These are phyloP conservation scores for cucumber (Cucumis sativus) DNA, from an alignment of 306 rosid species.

Conservation along the genomic window DNA sequence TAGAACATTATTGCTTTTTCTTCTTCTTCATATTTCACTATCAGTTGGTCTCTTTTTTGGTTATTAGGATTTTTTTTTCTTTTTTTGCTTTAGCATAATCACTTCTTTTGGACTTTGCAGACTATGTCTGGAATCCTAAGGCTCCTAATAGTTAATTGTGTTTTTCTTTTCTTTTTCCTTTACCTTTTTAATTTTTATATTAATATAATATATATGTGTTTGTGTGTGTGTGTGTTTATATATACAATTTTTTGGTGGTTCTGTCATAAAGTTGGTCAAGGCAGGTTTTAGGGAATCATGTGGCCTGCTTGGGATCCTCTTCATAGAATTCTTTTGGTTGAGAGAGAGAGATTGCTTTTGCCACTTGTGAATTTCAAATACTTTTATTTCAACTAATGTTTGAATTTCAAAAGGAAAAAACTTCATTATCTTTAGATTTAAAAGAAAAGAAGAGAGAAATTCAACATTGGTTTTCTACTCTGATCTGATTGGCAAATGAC, in stretches of 20 bases:
- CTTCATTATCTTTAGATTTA: neutral
- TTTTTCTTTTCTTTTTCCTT: neutral
- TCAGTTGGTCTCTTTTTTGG: neutral
- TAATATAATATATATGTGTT: no score
- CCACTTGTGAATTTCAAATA: neutral
- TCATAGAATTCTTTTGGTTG: neutral
- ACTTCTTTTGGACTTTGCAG: conserved; percentile 7
- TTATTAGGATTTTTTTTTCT: neutral
- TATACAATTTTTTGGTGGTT: neutral
- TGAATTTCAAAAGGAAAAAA: neutral
- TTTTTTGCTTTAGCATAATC: neutral
- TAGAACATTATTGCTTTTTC: conserved; percentile 16
- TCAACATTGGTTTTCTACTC: neutral
- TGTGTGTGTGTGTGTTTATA: no score
- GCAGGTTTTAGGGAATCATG: neutral
- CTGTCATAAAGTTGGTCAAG: neutral
- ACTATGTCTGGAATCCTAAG: conserved; percentile 11
- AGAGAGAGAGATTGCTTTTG: neutral
- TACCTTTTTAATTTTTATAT: neutral
- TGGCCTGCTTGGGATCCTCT: neutral
- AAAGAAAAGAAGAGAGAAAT: no score
- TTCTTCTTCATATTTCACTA: neutral
- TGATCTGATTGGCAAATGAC: neutral
- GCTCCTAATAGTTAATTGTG: neutral
- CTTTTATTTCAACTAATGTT: neutral